Base-by-base conservation (phyloP, 2,329 filamentous ascomycete genomes). In the Pseudogymnoascus sp. region DNA sequence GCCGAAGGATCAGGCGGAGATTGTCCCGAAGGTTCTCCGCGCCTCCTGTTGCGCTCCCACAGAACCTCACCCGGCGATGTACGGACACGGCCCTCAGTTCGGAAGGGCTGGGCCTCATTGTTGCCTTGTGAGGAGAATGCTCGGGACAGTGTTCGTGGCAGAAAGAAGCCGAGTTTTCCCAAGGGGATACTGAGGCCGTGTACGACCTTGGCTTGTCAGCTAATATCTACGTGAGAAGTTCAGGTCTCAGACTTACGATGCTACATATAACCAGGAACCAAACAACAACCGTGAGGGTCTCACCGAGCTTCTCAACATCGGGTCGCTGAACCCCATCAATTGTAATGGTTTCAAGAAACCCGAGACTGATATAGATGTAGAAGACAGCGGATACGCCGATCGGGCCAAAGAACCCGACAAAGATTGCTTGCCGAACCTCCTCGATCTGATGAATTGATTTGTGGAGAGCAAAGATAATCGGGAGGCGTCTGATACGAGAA, bases 401-500 rank as follows among this genome's bases (percentile, higher is more conserved):
- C 0, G 93, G 93, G 0, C 93, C 93, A 67, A 97, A 97, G 78
- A 96, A 96, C 0, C 93, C 93, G 6, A 95, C 90, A 70, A 96
- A 96, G 0, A 90, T 76, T 1, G 91, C 91, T 68, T 96, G 91
- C 2, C 84, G 82, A 28, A 83, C 74, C 43, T 89, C 81, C 64
- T 91, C 84, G 46, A 96, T 92, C 72, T 96, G 91, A 31, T 84
- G 89, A 50, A 96, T 92, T 65, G 82, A 82, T 68, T 83, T 88
- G 72, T 92, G 88, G 74, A 93, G 79, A 0, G 81, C 83, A 61
- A 91, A 83, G 0, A 97, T 81, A 72, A 91, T 85, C 0, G 93
- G 93, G 6, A 93, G 79, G 2, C 93, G 87, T 66, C 95, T 73
- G 8, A n/a, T n/a, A n/a, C 22, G 59, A 3, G 96, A 78, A 7